phyloP scores from a whole-genome alignment of 768 basidiomycete genomes.

The Cubamyces sp. region DNA sequence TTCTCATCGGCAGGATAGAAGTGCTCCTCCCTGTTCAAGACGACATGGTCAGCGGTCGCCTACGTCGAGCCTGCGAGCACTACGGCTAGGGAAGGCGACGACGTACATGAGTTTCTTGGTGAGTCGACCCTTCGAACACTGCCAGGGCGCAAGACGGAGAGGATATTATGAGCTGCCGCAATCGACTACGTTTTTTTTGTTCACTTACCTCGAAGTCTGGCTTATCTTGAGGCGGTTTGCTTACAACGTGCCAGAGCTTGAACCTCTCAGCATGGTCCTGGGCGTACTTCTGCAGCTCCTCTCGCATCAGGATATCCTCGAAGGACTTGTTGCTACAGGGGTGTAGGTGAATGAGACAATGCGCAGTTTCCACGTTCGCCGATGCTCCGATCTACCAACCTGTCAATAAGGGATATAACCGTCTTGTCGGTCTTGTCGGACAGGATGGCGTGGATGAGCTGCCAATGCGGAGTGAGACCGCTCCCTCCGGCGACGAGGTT shows the following conservation, averaged over 20 bases:
- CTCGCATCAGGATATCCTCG: constrained; percentile 28
- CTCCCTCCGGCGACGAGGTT: constrained; percentile 32
- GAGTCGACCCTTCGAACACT: constrained; percentile 22
- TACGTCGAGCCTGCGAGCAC: too few species aligned
- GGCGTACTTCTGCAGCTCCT: constrained; percentile 28
- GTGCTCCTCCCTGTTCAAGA: constrained; percentile 24
- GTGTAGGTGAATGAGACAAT: neutral
- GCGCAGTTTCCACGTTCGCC: too few species aligned
- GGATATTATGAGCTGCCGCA: too few species aligned
- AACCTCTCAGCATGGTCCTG: constrained; percentile 22
- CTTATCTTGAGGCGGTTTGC: constrained; percentile 11
- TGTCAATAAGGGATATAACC: constrained; percentile 26
- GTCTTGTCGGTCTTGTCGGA: constrained; percentile 25
- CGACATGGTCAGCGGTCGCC: too few species aligned
- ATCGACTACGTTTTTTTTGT: too few species aligned
- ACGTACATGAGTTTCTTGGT: constrained; percentile 27
- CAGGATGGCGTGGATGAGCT: constrained; percentile 31
- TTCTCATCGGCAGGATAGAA: constrained; percentile 22
- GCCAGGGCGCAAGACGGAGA: too few species aligned
- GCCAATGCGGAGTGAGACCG: constrained; percentile 32
- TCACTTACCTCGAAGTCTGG: constrained; percentile 15
- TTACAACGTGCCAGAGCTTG: constrained; percentile 29
- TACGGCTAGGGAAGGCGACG: too few species aligned
- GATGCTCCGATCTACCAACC: constrained; percentile 10
- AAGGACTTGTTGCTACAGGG: constrained; percentile 27